Evolutionary conservation across 306 rosid genomes (phyloP), one percentile per base, ranked within the genome.

Genomic region (Alnus glutinosa): DNA sequence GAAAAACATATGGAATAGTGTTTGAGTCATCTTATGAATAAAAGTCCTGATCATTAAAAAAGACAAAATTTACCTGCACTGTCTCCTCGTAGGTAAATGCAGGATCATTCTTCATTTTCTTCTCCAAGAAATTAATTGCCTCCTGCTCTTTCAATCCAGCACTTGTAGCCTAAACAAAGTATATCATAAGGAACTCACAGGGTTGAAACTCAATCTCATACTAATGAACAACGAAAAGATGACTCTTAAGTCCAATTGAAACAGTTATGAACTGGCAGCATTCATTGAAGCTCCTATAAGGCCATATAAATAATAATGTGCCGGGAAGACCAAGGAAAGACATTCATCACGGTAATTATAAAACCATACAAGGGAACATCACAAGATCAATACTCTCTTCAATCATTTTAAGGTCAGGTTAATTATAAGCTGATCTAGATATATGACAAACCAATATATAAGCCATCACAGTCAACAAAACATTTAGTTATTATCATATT

Each of bases 41-140:
- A 18, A 78, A 28, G 36, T 28, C 52, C 59, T 57, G 49, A 73
- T n/a, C 34, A 34, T 68, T 44, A 49, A 70, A 42, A 70, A 49
- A 32, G 47, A 68, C 4, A 68, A 34, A n/a, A 46, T 74, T 77
- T 74, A 96, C 99, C 99, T 96, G 99, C 72, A 96, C 98, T 1
- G 98, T 96, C 87, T 96, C 99, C 55, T 91, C 97, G 5, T 93
- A 96, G 69, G 98, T 86, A 87, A 96, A 90, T 36, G 89, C 85
- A 79, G 99, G 99, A 79, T 96, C 97, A 80, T 86, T 93, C 93
- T 96, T 96, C 99, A 96, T 96, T 85, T 96, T 96, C 90, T 96
- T 96, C 84, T 96, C 99, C 93, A 96, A 87, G 90, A 96, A 96
- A 88, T 96, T 96, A 69, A 96, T 93, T 16, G 98, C 99, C 87